Base-by-base conservation (phyloP, 768 basidiomycete species). In the Sporobolomyces phaffii region DNA sequence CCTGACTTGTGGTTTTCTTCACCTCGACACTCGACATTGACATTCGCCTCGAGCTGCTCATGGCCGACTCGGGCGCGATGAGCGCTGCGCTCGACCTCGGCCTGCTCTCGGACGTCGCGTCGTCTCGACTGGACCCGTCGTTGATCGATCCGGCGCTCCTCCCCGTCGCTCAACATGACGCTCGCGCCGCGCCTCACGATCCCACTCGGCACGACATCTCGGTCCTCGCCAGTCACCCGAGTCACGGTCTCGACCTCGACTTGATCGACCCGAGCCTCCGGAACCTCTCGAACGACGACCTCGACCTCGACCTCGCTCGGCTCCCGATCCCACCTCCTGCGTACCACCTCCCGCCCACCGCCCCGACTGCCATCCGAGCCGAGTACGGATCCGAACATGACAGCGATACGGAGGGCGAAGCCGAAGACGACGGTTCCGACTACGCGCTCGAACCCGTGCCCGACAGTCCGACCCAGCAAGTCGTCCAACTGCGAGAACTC, bases 401-500 rank as follows among this genome's bases (percentile, higher is more conserved):
- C 20, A 3, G 3, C 4, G 43, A 22, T 13, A 17, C 50, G 7
- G 24, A 15, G 28, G 28, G 33, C 18, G 36, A 24, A 43, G 26
- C 34, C 31, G 22, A 18, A 40, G 29, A 28, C 10, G 22, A n/a
- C 17, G 11, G 29, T 2, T 40, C 13, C 29, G 13, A 29, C 33
- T 31, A 10, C 36, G 3, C 15, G 8, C 36, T 45, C 17, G 43
- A 58, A 58, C 28, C 28, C 2, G 33, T 18, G 20, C 62, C 62
- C 2, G 9, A 11, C 2, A 50, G 24, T 29, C 43, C 33, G 20
- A 28, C 20, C 17, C 22, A 34, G 10, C 60, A 68, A 31, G 26
- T 64, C 24, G 11, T 3, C 9, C 28, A 57, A 31, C 51, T 69
- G 24, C 29, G 52, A 22, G 44, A 48, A 15, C 26, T 69, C 26